Percentiles rank a stretch among this genome's conserved stretches.
phyloP scores from a whole-genome alignment of 2,329 filamentous ascomycete genomes.

The Pseudonectria foliicola region DNA sequence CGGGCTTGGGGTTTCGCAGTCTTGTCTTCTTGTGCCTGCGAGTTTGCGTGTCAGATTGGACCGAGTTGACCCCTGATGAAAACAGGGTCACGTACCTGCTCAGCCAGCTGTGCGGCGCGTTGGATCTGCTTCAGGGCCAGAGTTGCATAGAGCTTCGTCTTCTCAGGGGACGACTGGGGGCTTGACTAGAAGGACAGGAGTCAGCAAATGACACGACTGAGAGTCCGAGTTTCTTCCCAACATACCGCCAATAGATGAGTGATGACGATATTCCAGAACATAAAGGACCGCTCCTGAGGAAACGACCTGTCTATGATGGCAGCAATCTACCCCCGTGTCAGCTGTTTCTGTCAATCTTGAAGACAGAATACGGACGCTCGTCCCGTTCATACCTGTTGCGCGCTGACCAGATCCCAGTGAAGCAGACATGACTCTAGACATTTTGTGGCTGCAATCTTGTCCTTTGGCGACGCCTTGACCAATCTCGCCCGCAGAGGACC shows the following conservation, averaged over 20 bases:
- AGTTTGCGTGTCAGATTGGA: background rate
- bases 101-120: conserved; percentile 38
- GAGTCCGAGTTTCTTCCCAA: conserved; percentile 1
- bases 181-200: conserved; percentile 30
- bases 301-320: conserved; percentile 46
- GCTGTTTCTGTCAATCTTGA: background rate
- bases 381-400: conserved; percentile 47
- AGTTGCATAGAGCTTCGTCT: conserved; percentile 44
- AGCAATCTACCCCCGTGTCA: conserved; percentile 39
- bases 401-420: conserved; percentile 49
- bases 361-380: background rate
- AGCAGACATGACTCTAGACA: conserved; percentile 47
- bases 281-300: conserved; percentile 38
- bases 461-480: conserved; percentile 46
- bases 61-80: background rate
- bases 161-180: conserved; percentile 39
- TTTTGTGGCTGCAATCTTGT: conserved; percentile 32
- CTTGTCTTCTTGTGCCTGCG: conserved; percentile 15
- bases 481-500: conserved; percentile 43
- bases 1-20: conserved; percentile 18
- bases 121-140: conserved; percentile 45
- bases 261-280: conserved; percentile 49
- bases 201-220: conserved; percentile 4
- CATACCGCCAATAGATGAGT: conserved; percentile 48
- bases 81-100: conserved; percentile 28